These are phyloP conservation scores for Trichoderma polysporum DNA, from an alignment of 2,329 filamentous ascomycete genomes.

Conservation along the genomic window DNA sequence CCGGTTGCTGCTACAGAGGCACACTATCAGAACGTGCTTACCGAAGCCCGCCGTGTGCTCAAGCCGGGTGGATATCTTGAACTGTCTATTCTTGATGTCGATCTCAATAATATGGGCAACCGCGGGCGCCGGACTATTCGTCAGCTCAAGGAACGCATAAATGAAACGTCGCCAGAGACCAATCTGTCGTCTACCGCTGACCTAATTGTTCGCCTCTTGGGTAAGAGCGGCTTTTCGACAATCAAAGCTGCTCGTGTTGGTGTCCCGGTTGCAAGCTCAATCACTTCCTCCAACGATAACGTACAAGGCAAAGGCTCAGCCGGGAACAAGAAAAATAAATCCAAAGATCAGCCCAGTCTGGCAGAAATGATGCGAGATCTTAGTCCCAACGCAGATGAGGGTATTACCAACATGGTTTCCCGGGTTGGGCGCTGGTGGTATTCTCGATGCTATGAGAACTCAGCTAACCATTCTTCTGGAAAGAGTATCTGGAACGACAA, in stretches of 20 bases:
- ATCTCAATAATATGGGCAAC: constrained; percentile 79
- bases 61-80: constrained; percentile 79
- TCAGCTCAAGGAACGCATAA: constrained; percentile 69
- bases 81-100: constrained; percentile 72
- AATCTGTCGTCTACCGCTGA: constrained; percentile 62
- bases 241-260: constrained; percentile 77
- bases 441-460: constrained; percentile 81
- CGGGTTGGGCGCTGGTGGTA: constrained; percentile 97
- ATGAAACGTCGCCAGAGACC: constrained; percentile 57
- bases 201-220: constrained; percentile 64
- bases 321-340: constrained; percentile 35
- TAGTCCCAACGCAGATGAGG: constrained; percentile 71
- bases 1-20: constrained; percentile 67
- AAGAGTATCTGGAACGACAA: constrained; percentile 76
- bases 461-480: constrained; percentile 47
- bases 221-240: constrained; percentile 66
- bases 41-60: constrained; percentile 74
- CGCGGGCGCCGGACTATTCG: constrained; percentile 67
- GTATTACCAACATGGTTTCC: constrained; percentile 88
- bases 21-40: constrained; percentile 68
- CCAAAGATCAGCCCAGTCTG: constrained; percentile 54
- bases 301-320: constrained; percentile 22
- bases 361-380: constrained; percentile 73
- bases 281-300: constrained; percentile 34
- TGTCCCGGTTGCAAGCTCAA: constrained; percentile 65